Evolutionary conservation across 331 rosid genomes (phyloP).

Genomic region (Spiraea crenata): DNA sequence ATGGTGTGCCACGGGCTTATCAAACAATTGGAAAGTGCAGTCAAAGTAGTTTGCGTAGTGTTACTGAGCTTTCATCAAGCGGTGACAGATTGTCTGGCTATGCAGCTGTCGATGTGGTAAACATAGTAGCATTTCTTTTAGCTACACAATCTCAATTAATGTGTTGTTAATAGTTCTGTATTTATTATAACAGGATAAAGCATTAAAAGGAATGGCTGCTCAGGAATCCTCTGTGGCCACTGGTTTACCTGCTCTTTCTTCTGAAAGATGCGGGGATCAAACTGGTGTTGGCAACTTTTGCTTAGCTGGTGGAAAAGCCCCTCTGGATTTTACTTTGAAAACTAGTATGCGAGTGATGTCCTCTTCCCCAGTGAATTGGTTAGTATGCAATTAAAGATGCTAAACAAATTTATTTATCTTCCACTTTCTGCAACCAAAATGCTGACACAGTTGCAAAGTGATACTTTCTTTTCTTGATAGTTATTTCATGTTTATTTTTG

Average conservation of each 20-base stretch:
- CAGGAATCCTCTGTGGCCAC: constrained; percentile 27
- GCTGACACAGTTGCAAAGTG: neutral
- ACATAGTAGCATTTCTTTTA: constrained; percentile 9
- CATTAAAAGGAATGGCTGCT: constrained; percentile 72
- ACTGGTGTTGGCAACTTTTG: constrained; percentile 38
- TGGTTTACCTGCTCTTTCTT: constrained; percentile 45
- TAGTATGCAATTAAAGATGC: constrained; percentile 23
- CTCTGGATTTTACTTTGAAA: constrained; percentile 91
- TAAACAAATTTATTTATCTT: neutral
- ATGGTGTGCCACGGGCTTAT: constrained; percentile 31
- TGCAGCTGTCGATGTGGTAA: constrained; percentile 77
- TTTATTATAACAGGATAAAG: constrained; percentile 68
- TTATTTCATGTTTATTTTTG: neutral
- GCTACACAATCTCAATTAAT: constrained; percentile 8
- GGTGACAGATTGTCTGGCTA: constrained; percentile 50
- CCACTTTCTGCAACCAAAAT: neutral
- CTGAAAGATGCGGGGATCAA: constrained; percentile 35
- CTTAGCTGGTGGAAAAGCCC: constrained; percentile 66
- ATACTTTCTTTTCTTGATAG: neutral
- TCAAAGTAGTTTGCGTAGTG: constrained; percentile 72
- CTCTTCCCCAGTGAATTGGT: constrained; percentile 60
- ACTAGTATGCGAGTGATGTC: constrained; percentile 65
- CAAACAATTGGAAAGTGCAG: constrained; percentile 52
- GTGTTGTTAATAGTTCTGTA: constrained; percentile 6
- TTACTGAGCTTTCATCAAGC: constrained; percentile 65